Evolutionary conservation across 1,139 yeast genomes (phyloP), one percentile per base, ranked within the genome.

Genomic region (Sugiyamaella japonica): DNA sequence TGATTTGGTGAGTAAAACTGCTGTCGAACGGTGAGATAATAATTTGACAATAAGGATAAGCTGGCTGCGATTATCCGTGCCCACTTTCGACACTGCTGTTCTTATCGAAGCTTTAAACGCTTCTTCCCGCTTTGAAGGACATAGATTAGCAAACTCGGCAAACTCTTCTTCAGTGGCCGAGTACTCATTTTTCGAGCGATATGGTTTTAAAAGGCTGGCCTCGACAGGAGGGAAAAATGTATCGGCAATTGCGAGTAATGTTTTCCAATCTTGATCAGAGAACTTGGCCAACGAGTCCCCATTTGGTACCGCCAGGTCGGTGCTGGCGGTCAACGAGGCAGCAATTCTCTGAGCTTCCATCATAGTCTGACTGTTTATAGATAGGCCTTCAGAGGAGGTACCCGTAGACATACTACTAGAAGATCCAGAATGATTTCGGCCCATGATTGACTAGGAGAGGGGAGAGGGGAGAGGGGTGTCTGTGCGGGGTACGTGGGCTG

Each of bases 121-220:
- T 28, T 54, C 67, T 59, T 74, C 70, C 55, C 64, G 55, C 59
- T 49, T 57, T 62, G 56, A 63, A 55, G 59, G 63, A 60, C 49
- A 52, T 62, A 51, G 48, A 55, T 43, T 46, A 54, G 54, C 64
- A 13, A 57, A 45, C 23, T 60, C 55, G 6, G 2, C 31, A 15
- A 50, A 17, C 9, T 50, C 48, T 10, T 44, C 50, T 10, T 57
- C 59, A n/a, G 53, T 54, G n/a, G 57, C 41, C 12, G 53, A 53
- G 29, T 48, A 50, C 31, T 45, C 42, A 28, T 55, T 54, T 17
- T 48, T 17, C 3, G 54, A 34, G 20, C 56, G 50, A 23, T 34
- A 48, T 7, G 54, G 56, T 28, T 43, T 46, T 16, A 64, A 34
- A 9, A 45, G 55, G 20, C 47, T 50, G 17, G 59, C 52, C 28